These are phyloP conservation scores for Colletotrichum tamarilloi DNA, from an alignment of 2,329 filamentous ascomycete species.

Conservation along the genomic window DNA sequence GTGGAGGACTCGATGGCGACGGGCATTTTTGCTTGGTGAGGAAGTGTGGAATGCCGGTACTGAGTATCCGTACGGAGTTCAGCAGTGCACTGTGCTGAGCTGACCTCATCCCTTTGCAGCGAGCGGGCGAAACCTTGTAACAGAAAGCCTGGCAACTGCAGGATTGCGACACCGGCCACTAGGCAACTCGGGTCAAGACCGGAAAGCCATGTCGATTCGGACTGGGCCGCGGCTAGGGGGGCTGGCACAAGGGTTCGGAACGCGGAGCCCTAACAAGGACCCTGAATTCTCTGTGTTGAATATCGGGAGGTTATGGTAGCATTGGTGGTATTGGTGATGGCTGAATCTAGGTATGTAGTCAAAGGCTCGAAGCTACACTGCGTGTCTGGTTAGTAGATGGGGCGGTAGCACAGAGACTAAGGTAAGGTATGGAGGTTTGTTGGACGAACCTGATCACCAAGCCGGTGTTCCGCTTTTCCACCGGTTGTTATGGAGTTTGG, in stretches of 20 bases:
- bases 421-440: not conserved
- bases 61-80: no score
- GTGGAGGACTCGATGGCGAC: no score
- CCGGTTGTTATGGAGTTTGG: not conserved
- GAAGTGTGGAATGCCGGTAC: no score
- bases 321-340: not conserved
- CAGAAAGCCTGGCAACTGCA: not conserved
- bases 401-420: not conserved
- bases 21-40: no score
- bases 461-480: not conserved
- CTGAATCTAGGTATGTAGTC: not conserved
- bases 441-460: not conserved
- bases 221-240: constrained; percentile 15
- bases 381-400: not conserved
- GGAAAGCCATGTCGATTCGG: not conserved
- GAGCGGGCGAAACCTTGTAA: not conserved
- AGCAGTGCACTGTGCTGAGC: not conserved
- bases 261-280: constrained; percentile 30
- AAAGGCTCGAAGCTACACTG: no score
- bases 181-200: constrained; percentile 9
- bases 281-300: constrained; percentile 18
- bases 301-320: not conserved
- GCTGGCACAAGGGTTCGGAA: constrained; percentile 26
- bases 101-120: not conserved
- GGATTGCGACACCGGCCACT: constrained; percentile 27